Evolutionary conservation across 2,329 filamentous ascomycete species (phyloP).

Genomic region (Arthrobotrys musiformis): DNA sequence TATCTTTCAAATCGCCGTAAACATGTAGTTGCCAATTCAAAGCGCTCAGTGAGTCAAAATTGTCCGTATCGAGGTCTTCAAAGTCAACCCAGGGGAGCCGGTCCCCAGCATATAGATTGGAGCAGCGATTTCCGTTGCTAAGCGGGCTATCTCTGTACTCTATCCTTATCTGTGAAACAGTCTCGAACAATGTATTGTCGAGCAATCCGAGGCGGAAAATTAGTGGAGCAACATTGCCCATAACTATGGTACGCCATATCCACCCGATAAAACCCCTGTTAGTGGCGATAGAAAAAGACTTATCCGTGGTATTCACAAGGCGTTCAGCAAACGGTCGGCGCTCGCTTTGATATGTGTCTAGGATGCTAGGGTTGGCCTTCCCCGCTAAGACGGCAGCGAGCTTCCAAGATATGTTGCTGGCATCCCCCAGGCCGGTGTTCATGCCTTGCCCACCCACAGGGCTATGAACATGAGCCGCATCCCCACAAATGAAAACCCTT

Average conservation of each 20-base stretch:
- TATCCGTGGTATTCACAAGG: conserved; percentile 44
- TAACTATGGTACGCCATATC: conserved; percentile 31
- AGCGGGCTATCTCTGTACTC: conserved; percentile 30
- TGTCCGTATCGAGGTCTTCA: conserved; percentile 28
- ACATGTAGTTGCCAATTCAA: conserved; percentile 49
- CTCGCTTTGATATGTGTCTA: conserved; percentile 58
- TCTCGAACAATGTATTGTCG: conserved; percentile 43
- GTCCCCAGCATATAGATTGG: conserved; percentile 33
- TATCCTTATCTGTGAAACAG: conserved; percentile 42
- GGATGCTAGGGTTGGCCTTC: conserved; percentile 40
- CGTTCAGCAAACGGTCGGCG: conserved; percentile 49
- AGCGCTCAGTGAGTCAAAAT: conserved; percentile 23
- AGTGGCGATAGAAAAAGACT: conserved; percentile 26
- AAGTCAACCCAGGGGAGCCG: conserved; percentile 44
- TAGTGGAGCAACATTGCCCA: conserved; percentile 33
- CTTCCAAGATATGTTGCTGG: conserved; percentile 68
- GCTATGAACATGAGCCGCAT: conserved; percentile 83
- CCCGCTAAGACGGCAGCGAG: conserved; percentile 63
- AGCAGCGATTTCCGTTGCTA: conserved; percentile 22
- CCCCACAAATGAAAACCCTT: conserved; percentile 78
- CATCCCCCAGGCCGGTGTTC: conserved; percentile 81
- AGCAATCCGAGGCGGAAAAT: conserved; percentile 32
- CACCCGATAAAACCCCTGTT: conserved; percentile 18
- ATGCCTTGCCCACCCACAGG: conserved; percentile 82
- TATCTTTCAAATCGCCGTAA: conserved; percentile 19